Conservation (phyloP, 2,329 filamentous ascomycete species). For the Xylaria hypoxylon region DNA sequence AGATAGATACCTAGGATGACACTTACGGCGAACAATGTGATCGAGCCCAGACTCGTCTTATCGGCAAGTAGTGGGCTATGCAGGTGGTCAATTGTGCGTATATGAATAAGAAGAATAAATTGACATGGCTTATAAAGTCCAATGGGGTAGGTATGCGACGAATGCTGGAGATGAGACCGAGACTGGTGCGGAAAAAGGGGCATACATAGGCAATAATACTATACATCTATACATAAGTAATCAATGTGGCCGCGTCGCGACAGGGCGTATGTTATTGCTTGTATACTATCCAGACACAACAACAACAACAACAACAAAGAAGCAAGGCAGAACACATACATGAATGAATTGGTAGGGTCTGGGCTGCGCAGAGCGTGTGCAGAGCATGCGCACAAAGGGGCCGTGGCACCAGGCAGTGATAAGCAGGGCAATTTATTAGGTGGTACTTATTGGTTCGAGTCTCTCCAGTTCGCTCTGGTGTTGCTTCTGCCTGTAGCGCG, state of each 20-base stretch:
- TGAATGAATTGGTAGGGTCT: conserved; percentile 31
- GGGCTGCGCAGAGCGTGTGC: conserved; percentile 17
- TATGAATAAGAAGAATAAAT: conserved; percentile 11
- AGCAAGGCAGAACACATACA: conserved; percentile 32
- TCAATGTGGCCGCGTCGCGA: conserved; percentile 18
- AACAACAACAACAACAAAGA: conserved; percentile 8
- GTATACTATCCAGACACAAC: conserved; percentile 2
- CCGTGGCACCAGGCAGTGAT: conserved; percentile 20
- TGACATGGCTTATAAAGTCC: conserved; percentile 10
- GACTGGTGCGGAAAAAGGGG: conserved; percentile 14
- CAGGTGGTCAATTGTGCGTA: conserved; percentile 25
- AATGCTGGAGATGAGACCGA: conserved; percentile 9
- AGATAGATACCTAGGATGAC: not conserved
- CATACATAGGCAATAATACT: not conserved
- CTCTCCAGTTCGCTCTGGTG: conserved; percentile 16
- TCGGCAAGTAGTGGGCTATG: not conserved
- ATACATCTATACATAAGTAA: conserved; percentile 4
- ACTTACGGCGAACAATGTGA: not conserved
- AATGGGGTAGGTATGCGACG: conserved; percentile 16
- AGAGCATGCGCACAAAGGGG: not conserved
- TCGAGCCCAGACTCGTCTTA: conserved; percentile 2
- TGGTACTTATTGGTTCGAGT: conserved; percentile 19
- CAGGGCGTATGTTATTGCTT: conserved; percentile 11
- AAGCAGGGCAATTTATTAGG: conserved; percentile 24
- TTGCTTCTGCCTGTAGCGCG: conserved; percentile 30